Base-by-base conservation (phyloP, 1,284 basidiomycete genomes). In the Microbotryomycetes sp. region DNA sequence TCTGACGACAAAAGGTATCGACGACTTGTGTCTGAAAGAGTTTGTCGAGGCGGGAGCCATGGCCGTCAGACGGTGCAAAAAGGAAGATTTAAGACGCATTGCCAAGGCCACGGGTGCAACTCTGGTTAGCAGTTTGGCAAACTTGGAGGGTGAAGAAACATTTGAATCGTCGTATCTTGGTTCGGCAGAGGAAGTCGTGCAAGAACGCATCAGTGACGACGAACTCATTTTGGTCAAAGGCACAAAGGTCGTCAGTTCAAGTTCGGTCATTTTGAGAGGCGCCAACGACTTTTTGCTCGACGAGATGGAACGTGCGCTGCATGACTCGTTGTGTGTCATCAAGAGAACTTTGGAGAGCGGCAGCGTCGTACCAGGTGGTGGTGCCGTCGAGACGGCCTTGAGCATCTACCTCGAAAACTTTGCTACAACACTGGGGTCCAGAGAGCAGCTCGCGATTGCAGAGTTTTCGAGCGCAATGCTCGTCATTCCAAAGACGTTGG, bases 251-350 rank as follows among this genome's bases (percentile, higher is more conserved):
- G 93, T 97, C 75, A 93, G 80, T 79, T 93, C 92, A 23, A 82
- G 89, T 26, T 97, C 93, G 46, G 89, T 99, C 74, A 85, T 98
- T 63, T 80, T 99, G 65, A 85, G 96, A 62, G 96, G 96, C 60
- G 96, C 96, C 46, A 99, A 98, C 78, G 96, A 99, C 78, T 98
- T 97, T 77, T 91, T 98, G 87, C 80, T 98, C 68, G 96, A 99
- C 77, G 96, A 99, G 81, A 98, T 98, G 96, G 96, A 99, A 79
- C 82, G 96, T 36, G 86, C 92, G 0, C 77, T 99, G 70, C 96
- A 99, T 76, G 96, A 99, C 77, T 89, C 90, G 0, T 78, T 98
- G 60, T 93, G 88, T 48, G 85, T 97, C 71, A 90, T 98, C 79
- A 99, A 99, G 80, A 84, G 96, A 61, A 98, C 96, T 3, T 80